Conservation (phyloP, 352 stramenopile species). For the Saprolegnia diclina region DNA sequence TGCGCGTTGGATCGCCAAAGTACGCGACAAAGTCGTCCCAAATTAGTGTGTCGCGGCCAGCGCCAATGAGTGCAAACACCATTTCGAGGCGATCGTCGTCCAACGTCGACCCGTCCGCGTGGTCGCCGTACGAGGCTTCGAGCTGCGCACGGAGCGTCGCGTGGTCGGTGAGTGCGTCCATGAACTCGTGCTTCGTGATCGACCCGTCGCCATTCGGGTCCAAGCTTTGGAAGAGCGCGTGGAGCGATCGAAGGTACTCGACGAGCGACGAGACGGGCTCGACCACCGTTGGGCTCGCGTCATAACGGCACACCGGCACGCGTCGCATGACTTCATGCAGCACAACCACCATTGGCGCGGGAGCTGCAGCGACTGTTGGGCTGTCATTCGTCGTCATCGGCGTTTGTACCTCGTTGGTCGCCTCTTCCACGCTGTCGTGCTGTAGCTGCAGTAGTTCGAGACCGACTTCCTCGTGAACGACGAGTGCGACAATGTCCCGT, state of each 20-base stretch:
- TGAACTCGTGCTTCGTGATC: neutral
- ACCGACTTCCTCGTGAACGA: neutral
- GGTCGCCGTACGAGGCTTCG: neutral
- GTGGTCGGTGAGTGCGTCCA: neutral
- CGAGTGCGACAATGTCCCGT: conserved; percentile 4
- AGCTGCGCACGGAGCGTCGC: neutral
- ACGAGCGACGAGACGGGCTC: neutral
- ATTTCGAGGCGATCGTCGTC: neutral
- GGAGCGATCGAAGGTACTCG: conserved; percentile 1
- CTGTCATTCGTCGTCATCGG: too few species aligned
- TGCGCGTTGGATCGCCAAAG: neutral
- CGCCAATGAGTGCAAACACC: neutral
- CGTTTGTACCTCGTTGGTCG: too few species aligned
- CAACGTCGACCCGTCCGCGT: neutral
- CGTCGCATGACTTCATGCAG: neutral
- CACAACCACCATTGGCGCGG: neutral
- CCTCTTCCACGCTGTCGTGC: too few species aligned
- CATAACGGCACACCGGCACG: neutral
- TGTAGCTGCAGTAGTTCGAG: neutral
- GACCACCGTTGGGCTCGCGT: neutral
- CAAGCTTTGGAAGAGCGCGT: neutral
- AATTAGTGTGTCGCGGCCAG: neutral
- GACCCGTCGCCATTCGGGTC: neutral
- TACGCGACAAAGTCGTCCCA: conserved; percentile 13
- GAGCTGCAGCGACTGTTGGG: neutral